Evolutionary conservation across 1,284 basidiomycete genomes (phyloP), one percentile per base, ranked within the genome.

Genomic region (Pseudozyma sp.): DNA sequence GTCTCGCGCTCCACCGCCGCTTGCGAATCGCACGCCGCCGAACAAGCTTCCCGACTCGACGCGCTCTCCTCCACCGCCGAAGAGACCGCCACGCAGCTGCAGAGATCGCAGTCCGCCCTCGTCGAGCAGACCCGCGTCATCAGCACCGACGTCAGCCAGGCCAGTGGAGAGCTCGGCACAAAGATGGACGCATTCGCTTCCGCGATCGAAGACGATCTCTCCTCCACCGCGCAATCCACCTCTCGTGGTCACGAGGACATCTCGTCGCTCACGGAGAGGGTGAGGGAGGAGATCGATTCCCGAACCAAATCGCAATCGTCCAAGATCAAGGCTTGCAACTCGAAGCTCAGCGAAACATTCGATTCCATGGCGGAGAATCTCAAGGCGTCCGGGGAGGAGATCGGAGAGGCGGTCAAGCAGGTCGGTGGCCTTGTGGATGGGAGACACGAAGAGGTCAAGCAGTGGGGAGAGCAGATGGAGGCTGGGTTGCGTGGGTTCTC

Each of bases 151-250:
- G 54, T 65, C 46, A 46, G 24, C 8, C 44, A 68, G 30, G 64
- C 59, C 14, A 71, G 68, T 34, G 47, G 42, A 44, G 64, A 72
- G 30, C 60, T 72, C 8, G 64, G 53, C 33, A 43, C 53, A n/a
- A 72, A 68, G 33, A 59, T 72, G 69, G 60, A 64, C 45, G 64
- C 64, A 5, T 62, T 72, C 33, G 69, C 62, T 5, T 67, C 69
- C 4, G 65, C 70, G 0, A 63, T 68, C 60, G 60, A 68, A n/a
- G 53, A 73, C 47, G 65, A 73, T 29, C 61, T 73, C 7, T 69
- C 61, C 0, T 42, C 56, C 1, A 59, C 44, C 17, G 46, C 56
- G 17, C 47, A 42, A 14, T 31, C 61, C 14, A 49, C 56, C 5
- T 14, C 46, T 5, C 56, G 57, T 1, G 56, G 42, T 0, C 60